Base-by-base conservation (phyloP, 768 basidiomycete genomes). In the Daedaleopsis nitida region DNA sequence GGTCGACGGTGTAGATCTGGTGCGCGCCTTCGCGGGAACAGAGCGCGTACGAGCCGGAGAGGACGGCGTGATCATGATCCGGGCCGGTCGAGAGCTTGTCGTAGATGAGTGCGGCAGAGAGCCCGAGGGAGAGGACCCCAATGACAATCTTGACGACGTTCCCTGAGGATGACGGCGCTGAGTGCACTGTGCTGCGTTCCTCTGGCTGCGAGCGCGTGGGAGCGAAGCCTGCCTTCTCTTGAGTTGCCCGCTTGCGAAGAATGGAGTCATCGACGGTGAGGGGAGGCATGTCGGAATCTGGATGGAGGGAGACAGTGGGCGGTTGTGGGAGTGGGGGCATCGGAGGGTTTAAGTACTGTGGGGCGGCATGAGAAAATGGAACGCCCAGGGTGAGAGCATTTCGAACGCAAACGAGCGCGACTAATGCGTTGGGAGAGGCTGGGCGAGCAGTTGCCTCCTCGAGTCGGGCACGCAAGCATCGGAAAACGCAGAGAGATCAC, bases 1-100 rank as follows among this genome's bases (percentile, higher is more conserved):
- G 71, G 68, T 92, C 87, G n/a, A 91, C 87, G 17, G 86, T 88
- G 66, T 91, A 90, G 52, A 92, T 80, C 34, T 74, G 53, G 8
- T 50, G 73, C 52, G 77, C 65, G 19, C 77, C 78, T 12, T 80
- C 74, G 52, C 69, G 77, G 32, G 89, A 84, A 72, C 89, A 91
- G n/a, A 91, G 65, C 1, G 83, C 86, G 67, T 89, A 90, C 5
- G 74, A 53, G n/a, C 68, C 57, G 3, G 73, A 62, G 32, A 73
- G 67, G 16, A 52, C 8, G 47, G 47, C 47, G n/a, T n/a, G 44
- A 10, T 10, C 17, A 14, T 49, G 47, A 49, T 21, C 54, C 13
- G 58, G 47, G 35, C 23, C 57, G 13, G 27, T 44, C n/a, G 32
- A 16, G 50, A 61, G 52, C 45, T 63, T 58, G 27, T 32, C 39